Evolutionary conservation across 169 alveolate genomes (phyloP).

Genomic region (Cryptosporidium parvum): DNA sequence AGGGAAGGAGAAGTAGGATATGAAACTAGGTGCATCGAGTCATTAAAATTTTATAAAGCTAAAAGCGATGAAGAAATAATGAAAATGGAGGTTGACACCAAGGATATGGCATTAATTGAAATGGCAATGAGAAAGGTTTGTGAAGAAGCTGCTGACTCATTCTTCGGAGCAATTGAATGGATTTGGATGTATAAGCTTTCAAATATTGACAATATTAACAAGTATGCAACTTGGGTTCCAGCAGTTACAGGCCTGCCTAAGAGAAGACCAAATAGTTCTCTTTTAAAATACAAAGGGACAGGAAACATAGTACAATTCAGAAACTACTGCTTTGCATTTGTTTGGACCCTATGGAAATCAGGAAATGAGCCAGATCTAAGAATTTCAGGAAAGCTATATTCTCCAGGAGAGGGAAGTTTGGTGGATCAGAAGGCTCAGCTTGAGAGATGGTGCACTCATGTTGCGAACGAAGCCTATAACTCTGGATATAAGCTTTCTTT

Average conservation of each 20-base stretch:
- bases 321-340: constrained; percentile 60
- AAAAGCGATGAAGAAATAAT: not conserved
- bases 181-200: constrained; percentile 50
- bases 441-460: constrained; percentile 70
- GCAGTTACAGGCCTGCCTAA: constrained; percentile 64
- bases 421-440: constrained; percentile 37
- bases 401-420: not conserved
- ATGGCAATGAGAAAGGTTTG: constrained; percentile 33
- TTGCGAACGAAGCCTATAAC: constrained; percentile 64
- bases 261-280: constrained; percentile 21
- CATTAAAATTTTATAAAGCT: constrained; percentile 7
- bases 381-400: constrained; percentile 51
- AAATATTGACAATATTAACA: not conserved
- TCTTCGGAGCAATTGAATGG: constrained; percentile 74
- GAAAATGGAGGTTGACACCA: constrained; percentile 55
- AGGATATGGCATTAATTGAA: constrained; percentile 35
- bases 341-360: constrained; percentile 64
- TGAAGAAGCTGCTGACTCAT: constrained; percentile 56
- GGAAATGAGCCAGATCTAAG: constrained; percentile 49
- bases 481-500: constrained; percentile 18
- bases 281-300: constrained; percentile 40
- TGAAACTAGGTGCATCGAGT: constrained; percentile 42
- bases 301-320: constrained; percentile 48
- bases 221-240: constrained; percentile 39
- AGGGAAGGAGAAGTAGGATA: constrained; percentile 18